Conservation (phyloP, 2,329 filamentous ascomycete species). For the Hymenoscyphus infarciens region DNA sequence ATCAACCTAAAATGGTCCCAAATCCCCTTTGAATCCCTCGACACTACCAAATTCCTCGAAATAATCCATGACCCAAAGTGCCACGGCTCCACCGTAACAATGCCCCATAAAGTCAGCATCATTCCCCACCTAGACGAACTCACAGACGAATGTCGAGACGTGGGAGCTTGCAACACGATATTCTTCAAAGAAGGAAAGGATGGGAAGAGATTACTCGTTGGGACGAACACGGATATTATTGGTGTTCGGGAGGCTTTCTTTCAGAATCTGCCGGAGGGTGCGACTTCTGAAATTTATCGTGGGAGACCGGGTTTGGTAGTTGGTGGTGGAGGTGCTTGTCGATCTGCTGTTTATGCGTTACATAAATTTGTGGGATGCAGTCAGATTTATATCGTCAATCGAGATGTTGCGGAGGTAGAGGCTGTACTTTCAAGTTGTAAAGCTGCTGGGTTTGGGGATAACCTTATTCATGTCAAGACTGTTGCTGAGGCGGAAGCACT, state of each 20-base stretch:
- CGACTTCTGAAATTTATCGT: constrained; percentile 16
- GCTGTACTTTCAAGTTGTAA: constrained; percentile 21
- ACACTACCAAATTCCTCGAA: constrained; percentile 46
- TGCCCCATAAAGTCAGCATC: constrained; percentile 79
- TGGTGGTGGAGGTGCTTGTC: constrained; percentile 66
- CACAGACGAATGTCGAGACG: constrained; percentile 65
- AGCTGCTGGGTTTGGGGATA: constrained; percentile 20
- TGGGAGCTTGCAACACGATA: constrained; percentile 76
- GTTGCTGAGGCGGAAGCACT: constrained; percentile 18
- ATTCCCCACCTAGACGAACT: constrained; percentile 68
- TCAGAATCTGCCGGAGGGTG: constrained; percentile 42
- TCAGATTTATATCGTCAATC: constrained; percentile 26
- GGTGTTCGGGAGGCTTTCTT: constrained; percentile 59
- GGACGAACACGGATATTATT: constrained; percentile 75
- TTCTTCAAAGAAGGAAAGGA: constrained; percentile 43
- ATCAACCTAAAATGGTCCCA: constrained; percentile 50
- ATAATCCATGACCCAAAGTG: constrained; percentile 55
- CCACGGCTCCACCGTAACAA: constrained; percentile 72
- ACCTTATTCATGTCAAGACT: constrained; percentile 22
- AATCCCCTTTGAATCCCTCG: constrained; percentile 48
- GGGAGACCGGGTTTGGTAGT: constrained; percentile 60
- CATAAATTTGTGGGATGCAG: constrained; percentile 19
- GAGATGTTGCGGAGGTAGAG: constrained; percentile 20
- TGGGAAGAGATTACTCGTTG: constrained; percentile 34
- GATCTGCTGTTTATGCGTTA: constrained; percentile 67